These are phyloP conservation scores for Macrolepiota fuliginosa DNA, from an alignment of 768 basidiomycete species.

Conservation along the genomic window DNA sequence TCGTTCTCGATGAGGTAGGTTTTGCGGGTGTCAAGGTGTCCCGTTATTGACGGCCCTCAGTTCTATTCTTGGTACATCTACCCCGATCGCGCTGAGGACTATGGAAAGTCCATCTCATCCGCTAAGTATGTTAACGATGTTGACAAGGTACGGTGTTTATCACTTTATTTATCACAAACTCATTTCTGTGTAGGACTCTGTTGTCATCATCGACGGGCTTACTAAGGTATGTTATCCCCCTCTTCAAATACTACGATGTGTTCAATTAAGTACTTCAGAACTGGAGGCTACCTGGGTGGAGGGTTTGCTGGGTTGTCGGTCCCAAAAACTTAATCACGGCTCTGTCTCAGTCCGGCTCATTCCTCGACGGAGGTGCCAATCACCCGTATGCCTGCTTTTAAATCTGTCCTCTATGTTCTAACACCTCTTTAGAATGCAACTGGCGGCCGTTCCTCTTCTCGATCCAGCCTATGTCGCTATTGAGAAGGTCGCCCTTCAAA, in stretches of 20 bases:
- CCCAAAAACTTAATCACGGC: conserved; percentile 88
- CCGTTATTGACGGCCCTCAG: conserved; percentile 32
- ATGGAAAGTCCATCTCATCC: conserved; percentile 77
- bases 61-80: conserved; percentile 98
- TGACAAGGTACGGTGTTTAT: conserved; percentile 46
- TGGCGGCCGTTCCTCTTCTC: conserved; percentile 83
- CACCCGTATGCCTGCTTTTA: conserved; percentile 57
- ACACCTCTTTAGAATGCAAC: conserved; percentile 58
- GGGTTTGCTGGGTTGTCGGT: conserved; percentile 91
- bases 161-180: not conserved
- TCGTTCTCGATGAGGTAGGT: conserved; percentile 79
- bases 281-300: conserved; percentile 94
- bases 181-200: conserved; percentile 52
- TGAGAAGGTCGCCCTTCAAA: conserved; percentile 85
- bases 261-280: conserved; percentile 48
- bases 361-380: conserved; percentile 93
- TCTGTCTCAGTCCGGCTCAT: conserved; percentile 90
- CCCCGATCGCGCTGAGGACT: conserved; percentile 70
- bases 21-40: not conserved
- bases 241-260: not conserved
- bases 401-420: not conserved
- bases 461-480: conserved; percentile 62
- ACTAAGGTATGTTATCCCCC: conserved; percentile 60
- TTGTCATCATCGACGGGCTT: conserved; percentile 87
- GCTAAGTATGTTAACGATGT: conserved; percentile 88